Conservation (phyloP, 306 rosid genomes). For the Cucurbita ficifolia region DNA sequence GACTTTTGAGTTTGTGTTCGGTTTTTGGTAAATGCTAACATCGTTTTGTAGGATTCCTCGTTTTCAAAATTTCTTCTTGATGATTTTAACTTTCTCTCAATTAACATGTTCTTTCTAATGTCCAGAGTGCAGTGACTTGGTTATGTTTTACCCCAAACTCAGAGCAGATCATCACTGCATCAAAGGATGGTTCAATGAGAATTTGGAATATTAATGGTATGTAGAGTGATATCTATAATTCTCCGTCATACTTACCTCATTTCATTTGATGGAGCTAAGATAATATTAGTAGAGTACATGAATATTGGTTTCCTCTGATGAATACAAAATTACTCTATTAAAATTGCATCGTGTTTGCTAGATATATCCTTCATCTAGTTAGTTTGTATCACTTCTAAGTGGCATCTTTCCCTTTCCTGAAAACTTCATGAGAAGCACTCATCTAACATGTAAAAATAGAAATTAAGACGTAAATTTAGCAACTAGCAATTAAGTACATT, state of each 20-base stretch:
- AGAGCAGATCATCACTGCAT: slow-evolving; percentile 81
- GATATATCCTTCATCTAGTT: neutral
- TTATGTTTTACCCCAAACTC: slow-evolving; percentile 81
- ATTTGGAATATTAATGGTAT: slow-evolving; percentile 96
- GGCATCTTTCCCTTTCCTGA: neutral
- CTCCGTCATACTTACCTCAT: neutral
- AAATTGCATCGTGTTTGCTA: neutral
- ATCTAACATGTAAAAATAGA: neutral
- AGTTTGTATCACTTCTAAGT: neutral
- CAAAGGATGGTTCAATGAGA: slow-evolving; percentile 87
- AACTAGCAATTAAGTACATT: neutral
- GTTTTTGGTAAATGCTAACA: neutral
- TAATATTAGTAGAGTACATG: neutral
- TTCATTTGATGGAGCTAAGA: neutral
- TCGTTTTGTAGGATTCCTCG: neutral
- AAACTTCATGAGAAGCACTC: neutral
- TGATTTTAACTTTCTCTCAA: neutral
- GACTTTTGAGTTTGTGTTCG: neutral
- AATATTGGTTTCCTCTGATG: neutral
- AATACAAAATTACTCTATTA: neutral
- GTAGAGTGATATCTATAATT: slow-evolving; percentile 7
- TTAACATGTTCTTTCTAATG: slow-evolving; percentile 5
- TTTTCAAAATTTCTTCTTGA: neutral
- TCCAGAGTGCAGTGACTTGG: slow-evolving; percentile 98
- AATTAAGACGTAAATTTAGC: neutral